Conservation (phyloP, 164 flowering plant genomes). For the Hamamelis virginiana region DNA sequence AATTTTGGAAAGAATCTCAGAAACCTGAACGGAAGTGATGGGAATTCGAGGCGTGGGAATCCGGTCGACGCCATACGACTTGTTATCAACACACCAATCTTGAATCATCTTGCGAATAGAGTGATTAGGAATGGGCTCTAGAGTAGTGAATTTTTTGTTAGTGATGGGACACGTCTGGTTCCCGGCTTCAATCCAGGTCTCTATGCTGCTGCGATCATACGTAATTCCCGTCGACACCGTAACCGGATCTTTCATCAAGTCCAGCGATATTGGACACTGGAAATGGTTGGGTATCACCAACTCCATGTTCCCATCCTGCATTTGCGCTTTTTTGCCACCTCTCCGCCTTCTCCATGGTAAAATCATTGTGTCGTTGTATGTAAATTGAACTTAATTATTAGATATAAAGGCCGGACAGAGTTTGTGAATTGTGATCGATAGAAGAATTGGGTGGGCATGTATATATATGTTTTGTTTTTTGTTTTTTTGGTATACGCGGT, state of each 20-base stretch:
- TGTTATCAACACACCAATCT: conserved; percentile 78
- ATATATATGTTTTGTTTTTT: background rate
- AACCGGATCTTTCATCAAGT: conserved; percentile 92
- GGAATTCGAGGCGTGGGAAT: conserved; percentile 85
- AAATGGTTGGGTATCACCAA: conserved; percentile 55
- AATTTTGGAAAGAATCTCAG: conserved; percentile 35
- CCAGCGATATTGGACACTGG: conserved; percentile 82
- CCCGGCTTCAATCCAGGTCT: conserved; percentile 75
- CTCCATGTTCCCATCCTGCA: conserved; percentile 22
- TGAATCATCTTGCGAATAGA: conserved; percentile 70
- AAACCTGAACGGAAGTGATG: conserved; percentile 33
- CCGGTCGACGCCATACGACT: conserved; percentile 60
- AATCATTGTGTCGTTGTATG: conserved; percentile 29
- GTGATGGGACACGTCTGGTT: conserved; percentile 70
- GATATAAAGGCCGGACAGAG: no score
- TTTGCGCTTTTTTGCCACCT: conserved; percentile 18
- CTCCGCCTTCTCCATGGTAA: conserved; percentile 48
- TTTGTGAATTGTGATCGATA: background rate
- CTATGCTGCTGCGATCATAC: conserved; percentile 77
- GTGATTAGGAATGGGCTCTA: conserved; percentile 76
- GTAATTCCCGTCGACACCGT: conserved; percentile 77
- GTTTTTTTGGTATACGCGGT: conserved; percentile 6
- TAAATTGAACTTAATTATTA: no score
- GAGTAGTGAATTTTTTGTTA: conserved; percentile 36
- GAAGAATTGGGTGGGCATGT: conserved; percentile 1